A percentile compares a stretch with the other conserved stretches of the same genome.
Evolutionary conservation across 495 filamentous ascomycete species (phyloP).

Genomic region (Diplogelasinospora grovesii): DNA sequence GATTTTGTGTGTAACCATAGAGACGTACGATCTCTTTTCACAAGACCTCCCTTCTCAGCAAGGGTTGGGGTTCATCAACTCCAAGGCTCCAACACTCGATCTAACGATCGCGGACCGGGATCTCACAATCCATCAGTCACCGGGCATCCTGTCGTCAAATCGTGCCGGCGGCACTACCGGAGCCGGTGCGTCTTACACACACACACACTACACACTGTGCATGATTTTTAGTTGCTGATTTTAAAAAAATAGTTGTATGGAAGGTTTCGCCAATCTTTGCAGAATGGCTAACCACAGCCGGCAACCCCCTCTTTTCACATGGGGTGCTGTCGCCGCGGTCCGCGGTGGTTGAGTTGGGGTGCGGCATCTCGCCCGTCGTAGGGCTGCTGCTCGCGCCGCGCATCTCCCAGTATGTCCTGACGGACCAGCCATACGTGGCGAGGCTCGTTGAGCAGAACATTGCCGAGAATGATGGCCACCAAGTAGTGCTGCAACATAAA

Average conservation of each 20-base stretch:
- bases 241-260: slow-evolving; percentile 63
- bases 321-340: slow-evolving; percentile 49
- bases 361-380: slow-evolving; percentile 74
- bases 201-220: not conserved
- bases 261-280: slow-evolving; percentile 85
- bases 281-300: slow-evolving; percentile 60
- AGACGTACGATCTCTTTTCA: slow-evolving; percentile 81
- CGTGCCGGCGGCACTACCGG: slow-evolving; percentile 84
- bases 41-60: slow-evolving; percentile 59
- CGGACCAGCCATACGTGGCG: slow-evolving; percentile 82
- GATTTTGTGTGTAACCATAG: too few species aligned
- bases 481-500: not conserved
- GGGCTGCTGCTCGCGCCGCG: slow-evolving; percentile 56
- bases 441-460: slow-evolving; percentile 71
- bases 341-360: slow-evolving; percentile 73
- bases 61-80: slow-evolving; percentile 79
- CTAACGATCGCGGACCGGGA: slow-evolving; percentile 62
- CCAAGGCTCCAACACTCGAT: slow-evolving; percentile 56
- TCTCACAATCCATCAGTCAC: slow-evolving; percentile 78
- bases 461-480: slow-evolving; percentile 58
- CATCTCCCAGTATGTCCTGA: slow-evolving; percentile 65
- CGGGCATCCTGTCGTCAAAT: slow-evolving; percentile 68
- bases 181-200: slow-evolving; percentile 54
- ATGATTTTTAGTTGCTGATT: not conserved
- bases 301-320: slow-evolving; percentile 58